Conservation (phyloP, 2,329 filamentous ascomycete species). For the Colletotrichum sp. region DNA sequence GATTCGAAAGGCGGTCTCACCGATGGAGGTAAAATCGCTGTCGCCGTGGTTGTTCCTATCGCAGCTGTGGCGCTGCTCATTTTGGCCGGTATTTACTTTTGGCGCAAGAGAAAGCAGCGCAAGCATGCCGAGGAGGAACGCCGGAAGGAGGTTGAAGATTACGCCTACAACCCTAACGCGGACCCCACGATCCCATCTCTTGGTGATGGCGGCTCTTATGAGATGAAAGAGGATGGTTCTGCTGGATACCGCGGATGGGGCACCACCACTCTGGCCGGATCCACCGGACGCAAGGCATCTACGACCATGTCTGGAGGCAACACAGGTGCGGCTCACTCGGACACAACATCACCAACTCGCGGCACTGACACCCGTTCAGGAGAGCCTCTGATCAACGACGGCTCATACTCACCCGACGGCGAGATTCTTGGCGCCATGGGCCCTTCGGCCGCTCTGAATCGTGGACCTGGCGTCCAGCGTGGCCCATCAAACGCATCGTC, state of each 20-base stretch:
- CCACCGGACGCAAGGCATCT: conserved; percentile 81
- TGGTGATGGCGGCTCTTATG: conserved; percentile 61
- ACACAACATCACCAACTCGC: conserved; percentile 72
- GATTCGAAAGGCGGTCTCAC: conserved; percentile 52
- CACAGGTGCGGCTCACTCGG: conserved; percentile 72
- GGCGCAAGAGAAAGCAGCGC: conserved; percentile 85
- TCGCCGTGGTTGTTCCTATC: conserved; percentile 94
- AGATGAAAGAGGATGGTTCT: conserved; percentile 79
- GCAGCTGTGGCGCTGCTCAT: conserved; percentile 84
- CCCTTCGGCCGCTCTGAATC: conserved; percentile 70
- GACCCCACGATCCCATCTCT: conserved; percentile 76
- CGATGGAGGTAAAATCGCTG: conserved; percentile 77
- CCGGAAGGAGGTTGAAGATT: conserved; percentile 96
- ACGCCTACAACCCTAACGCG: conserved; percentile 96
- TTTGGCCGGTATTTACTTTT: conserved; percentile 79
- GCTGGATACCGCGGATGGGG: conserved; percentile 96
- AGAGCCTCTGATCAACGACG: conserved; percentile 66
- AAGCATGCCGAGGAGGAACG: conserved; percentile 87
- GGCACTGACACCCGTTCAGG: conserved; percentile 74
- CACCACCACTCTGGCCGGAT: conserved; percentile 71
- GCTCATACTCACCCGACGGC: conserved; percentile 67
- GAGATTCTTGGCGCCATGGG: conserved; percentile 87
- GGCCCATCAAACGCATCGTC: conserved; percentile 96
- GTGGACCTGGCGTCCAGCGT: conserved; percentile 75
- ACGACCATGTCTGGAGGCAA: conserved; percentile 85